Evolutionary conservation across 2,329 filamentous ascomycete species (phyloP).

Genomic region (Cercospora beticola): DNA sequence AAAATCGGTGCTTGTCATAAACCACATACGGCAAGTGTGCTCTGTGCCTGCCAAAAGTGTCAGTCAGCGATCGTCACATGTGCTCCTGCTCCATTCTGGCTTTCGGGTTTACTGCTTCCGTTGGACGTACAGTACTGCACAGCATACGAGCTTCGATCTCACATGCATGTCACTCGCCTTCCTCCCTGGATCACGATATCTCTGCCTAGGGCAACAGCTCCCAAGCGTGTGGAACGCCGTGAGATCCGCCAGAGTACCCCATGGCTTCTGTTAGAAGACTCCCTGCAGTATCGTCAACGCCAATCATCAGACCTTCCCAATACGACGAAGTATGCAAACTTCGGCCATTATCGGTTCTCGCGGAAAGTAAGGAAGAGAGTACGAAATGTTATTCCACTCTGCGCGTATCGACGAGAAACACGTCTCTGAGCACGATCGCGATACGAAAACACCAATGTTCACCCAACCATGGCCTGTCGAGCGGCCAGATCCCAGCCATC

Average conservation of each 20-base stretch:
- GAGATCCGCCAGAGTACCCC: background rate
- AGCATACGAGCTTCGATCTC: background rate
- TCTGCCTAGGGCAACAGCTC: background rate
- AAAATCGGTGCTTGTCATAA: background rate
- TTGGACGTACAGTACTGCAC: background rate
- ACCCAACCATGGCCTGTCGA: background rate
- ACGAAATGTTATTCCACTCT: background rate
- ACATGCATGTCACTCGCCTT: background rate
- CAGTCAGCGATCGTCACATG: background rate
- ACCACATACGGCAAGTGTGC: background rate
- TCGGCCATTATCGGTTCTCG: background rate
- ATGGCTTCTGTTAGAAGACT: background rate
- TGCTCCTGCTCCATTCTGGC: background rate
- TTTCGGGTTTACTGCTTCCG: background rate
- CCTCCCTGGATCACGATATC: background rate
- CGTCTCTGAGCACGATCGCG: background rate
- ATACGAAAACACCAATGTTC: background rate
- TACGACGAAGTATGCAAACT: background rate
- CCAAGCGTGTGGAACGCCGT: background rate
- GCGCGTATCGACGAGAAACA: background rate
- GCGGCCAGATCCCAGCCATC: background rate
- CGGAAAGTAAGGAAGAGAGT: background rate
- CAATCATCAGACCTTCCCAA: background rate
- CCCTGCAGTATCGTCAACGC: background rate
- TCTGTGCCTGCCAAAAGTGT: background rate